Conservation (phyloP, 305 asterid species). For the Lippia alba region DNA sequence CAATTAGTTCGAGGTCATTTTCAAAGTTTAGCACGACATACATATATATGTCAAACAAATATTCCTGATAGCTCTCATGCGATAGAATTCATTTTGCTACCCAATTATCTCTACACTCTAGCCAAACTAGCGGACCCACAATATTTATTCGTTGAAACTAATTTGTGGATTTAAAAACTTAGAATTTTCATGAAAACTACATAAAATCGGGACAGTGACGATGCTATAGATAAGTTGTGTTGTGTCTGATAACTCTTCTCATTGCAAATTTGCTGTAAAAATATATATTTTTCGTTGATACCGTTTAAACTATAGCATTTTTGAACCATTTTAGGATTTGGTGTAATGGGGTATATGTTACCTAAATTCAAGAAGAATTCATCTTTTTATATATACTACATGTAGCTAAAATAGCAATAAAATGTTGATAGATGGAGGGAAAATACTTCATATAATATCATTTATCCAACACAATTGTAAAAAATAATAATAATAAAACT, state of each 20-base stretch:
- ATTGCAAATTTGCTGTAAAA: no score
- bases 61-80: slow-evolving; percentile 19
- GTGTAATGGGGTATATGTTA: no score
- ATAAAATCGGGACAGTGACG: no score
- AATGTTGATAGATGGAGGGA: not conserved
- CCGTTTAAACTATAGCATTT: no score
- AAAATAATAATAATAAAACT: not conserved
- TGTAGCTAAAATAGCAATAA: not conserved
- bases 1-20: slow-evolving; percentile 21
- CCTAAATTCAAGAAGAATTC: no score
- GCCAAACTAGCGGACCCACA: slow-evolving; percentile 2
- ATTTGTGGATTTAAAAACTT: not conserved
- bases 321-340: no score
- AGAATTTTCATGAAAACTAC: no score
- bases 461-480: not conserved
- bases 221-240: no score
- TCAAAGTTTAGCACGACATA: slow-evolving; percentile 17
- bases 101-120: slow-evolving; percentile 3
- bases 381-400: not conserved
- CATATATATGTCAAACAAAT: slow-evolving; percentile 19
- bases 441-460: not conserved
- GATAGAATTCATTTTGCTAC: not conserved
- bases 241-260: no score
- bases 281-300: no score
- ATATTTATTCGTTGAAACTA: not conserved